Evolutionary conservation across 202 grass and related monocot species (phyloP).

Genomic region (Schoenoplectus tabernaemontani): DNA sequence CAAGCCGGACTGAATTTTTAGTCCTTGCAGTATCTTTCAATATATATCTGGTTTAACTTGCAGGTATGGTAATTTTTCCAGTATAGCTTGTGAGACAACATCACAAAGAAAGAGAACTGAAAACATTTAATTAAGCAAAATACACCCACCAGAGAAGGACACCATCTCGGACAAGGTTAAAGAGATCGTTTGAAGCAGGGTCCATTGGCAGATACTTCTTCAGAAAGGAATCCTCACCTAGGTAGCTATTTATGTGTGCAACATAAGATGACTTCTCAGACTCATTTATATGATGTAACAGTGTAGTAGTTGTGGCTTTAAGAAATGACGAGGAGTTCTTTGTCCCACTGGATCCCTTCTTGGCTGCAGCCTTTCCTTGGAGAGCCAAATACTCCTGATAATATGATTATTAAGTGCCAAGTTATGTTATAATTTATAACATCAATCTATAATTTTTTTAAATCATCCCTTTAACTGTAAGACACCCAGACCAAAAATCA

Average conservation of each 20-base stretch:
- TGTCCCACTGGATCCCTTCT: slow-evolving; percentile 36
- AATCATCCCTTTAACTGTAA: background rate
- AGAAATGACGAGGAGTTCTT: slow-evolving; percentile 66
- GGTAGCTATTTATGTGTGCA: slow-evolving; percentile 88
- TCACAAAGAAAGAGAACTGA: background rate
- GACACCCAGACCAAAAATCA: background rate
- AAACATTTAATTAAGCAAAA: slow-evolving; percentile 5
- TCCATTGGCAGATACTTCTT: slow-evolving; percentile 90
- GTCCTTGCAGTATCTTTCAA: background rate
- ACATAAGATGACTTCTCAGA: slow-evolving; percentile 90
- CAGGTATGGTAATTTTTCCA: background rate
- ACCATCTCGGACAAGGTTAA: slow-evolving; percentile 76
- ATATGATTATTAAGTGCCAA: background rate
- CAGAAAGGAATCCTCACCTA: slow-evolving; percentile 72
- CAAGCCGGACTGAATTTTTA: background rate
- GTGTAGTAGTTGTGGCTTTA: slow-evolving; percentile 72
- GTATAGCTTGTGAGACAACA: background rate
- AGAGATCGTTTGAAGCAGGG: slow-evolving; percentile 58
- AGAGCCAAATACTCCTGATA: slow-evolving; percentile 77
- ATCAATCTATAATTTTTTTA: background rate
- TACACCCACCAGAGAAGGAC: slow-evolving; percentile 81
- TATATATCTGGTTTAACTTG: background rate
- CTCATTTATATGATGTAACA: slow-evolving; percentile 86
- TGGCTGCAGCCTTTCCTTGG: slow-evolving; percentile 45
- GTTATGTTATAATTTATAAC: background rate